Conservation (phyloP, 805 yeast genomes). For the Candida patagonica region DNA sequence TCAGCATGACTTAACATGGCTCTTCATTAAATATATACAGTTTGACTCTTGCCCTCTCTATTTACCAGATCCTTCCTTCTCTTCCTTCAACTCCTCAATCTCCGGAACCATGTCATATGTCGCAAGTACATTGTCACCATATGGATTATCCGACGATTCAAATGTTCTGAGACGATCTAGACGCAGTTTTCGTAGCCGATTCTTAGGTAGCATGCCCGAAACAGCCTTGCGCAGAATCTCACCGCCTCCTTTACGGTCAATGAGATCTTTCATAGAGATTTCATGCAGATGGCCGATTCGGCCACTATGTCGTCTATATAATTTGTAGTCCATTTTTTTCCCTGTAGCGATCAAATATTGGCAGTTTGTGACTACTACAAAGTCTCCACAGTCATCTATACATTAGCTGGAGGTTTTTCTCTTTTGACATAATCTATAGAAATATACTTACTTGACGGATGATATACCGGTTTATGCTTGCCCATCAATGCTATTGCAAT, state of each 20-base stretch:
- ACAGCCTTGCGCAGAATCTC: slow-evolving; percentile 84
- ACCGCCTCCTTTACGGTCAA: slow-evolving; percentile 74
- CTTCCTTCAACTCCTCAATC: slow-evolving; percentile 1
- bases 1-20: background rate
- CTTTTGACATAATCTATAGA: background rate
- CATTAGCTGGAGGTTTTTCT: slow-evolving; percentile 7
- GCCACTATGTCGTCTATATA: slow-evolving; percentile 82
- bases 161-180: slow-evolving; percentile 75
- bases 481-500: slow-evolving; percentile 88
- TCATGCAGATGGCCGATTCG: slow-evolving; percentile 85
- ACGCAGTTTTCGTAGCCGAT: slow-evolving; percentile 68
- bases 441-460: slow-evolving; percentile 36
- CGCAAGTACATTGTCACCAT: slow-evolving; percentile 71
- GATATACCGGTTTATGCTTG: slow-evolving; percentile 90
- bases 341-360: slow-evolving; percentile 76
- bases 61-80: background rate
- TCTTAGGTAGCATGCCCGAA: slow-evolving; percentile 92
- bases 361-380: slow-evolving; percentile 93
- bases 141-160: slow-evolving; percentile 87
- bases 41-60: background rate
- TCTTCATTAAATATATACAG: slow-evolving; percentile 1
- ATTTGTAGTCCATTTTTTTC: slow-evolving; percentile 66
- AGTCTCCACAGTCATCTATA: slow-evolving; percentile 79
- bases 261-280: slow-evolving; percentile 69
- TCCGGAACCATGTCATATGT: slow-evolving; percentile 57